Percentiles rank a stretch among this genome's conserved stretches.
Evolutionary conservation across 208 protist species (phyloP).

Genomic region (Wallacemonas rigidus): DNA sequence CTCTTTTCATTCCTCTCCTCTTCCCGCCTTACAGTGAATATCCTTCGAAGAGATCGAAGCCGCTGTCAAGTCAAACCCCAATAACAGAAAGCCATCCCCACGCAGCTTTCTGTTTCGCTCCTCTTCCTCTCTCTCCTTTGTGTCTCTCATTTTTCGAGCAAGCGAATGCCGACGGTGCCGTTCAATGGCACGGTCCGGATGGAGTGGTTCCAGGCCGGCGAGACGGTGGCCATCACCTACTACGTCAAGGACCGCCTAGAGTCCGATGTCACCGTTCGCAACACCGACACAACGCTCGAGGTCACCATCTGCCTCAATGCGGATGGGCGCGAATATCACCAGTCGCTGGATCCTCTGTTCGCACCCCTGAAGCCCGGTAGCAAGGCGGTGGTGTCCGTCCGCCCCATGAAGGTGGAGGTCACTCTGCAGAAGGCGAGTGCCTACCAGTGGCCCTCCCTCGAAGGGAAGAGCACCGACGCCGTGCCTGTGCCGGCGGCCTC

Average conservation of each 20-base stretch:
- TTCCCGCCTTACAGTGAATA: not conserved
- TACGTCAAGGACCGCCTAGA: conserved; percentile 77
- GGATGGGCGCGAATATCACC: conserved; percentile 68
- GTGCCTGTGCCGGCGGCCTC: conserved; percentile 14
- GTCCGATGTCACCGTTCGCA: conserved; percentile 57
- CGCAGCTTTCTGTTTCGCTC: not conserved
- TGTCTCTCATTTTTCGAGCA: not conserved
- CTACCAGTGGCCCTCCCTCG: conserved; percentile 76
- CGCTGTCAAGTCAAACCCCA: no score
- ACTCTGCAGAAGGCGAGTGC: conserved; percentile 53
- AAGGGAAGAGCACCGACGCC: conserved; percentile 25
- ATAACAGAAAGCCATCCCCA: no score
- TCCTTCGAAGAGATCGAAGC: no score
- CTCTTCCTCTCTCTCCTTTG: conserved; percentile 19
- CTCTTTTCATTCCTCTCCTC: not conserved
- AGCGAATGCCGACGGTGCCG: conserved; percentile 32
- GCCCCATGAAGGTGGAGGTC: conserved; percentile 91
- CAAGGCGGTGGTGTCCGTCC: conserved; percentile 40
- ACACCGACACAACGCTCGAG: conserved; percentile 35
- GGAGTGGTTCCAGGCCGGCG: conserved; percentile 91
- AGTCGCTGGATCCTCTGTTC: conserved; percentile 69
- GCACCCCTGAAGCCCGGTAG: conserved; percentile 33
- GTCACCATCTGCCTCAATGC: conserved; percentile 67
- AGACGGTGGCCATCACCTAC: conserved; percentile 75
- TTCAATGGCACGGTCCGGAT: conserved; percentile 63